phyloP scores from a whole-genome alignment of 2,329 filamentous ascomycete species.

The Aspergillus chevalieri region DNA sequence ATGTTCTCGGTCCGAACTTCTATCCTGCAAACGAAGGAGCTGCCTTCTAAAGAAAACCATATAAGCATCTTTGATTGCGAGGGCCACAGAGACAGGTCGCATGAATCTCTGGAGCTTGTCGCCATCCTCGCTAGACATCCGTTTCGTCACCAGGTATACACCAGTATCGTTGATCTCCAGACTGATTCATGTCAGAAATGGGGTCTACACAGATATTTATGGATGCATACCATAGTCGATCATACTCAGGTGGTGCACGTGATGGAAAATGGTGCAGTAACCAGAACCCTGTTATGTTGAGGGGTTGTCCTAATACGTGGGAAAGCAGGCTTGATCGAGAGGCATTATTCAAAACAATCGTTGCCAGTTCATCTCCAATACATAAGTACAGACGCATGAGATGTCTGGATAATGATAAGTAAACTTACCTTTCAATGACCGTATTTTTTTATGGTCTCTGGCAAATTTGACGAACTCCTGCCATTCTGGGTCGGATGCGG shows the following conservation, averaged over 20 bases:
- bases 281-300: slow-evolving; percentile 51
- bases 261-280: slow-evolving; percentile 57
- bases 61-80: slow-evolving; percentile 30
- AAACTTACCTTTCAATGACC: slow-evolving; percentile 41
- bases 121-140: slow-evolving; percentile 25
- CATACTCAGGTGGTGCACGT: slow-evolving; percentile 54
- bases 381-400: slow-evolving; percentile 5
- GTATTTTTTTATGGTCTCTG: slow-evolving; percentile 45
- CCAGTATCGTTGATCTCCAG: slow-evolving; percentile 21
- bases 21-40: slow-evolving; percentile 17
- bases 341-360: slow-evolving; percentile 39
- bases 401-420: neutral
- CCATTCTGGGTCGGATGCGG: slow-evolving; percentile 56
- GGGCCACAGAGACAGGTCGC: slow-evolving; percentile 25
- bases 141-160: slow-evolving; percentile 21
- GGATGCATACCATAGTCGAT: slow-evolving; percentile 52
- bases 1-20: slow-evolving; percentile 7
- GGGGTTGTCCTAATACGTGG: slow-evolving; percentile 42
- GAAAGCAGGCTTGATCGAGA: slow-evolving; percentile 41
- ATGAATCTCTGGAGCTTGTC: slow-evolving; percentile 24
- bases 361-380: slow-evolving; percentile 40
- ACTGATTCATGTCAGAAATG: slow-evolving; percentile 15
- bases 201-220: neutral
- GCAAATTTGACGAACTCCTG: slow-evolving; percentile 54
- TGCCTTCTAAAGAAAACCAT: slow-evolving; percentile 23